A percentile compares a stretch with the other conserved stretches of the same genome.
Conservation (phyloP, 2,329 filamentous ascomycete genomes). For the Chrysoporthe puriensis region DNA sequence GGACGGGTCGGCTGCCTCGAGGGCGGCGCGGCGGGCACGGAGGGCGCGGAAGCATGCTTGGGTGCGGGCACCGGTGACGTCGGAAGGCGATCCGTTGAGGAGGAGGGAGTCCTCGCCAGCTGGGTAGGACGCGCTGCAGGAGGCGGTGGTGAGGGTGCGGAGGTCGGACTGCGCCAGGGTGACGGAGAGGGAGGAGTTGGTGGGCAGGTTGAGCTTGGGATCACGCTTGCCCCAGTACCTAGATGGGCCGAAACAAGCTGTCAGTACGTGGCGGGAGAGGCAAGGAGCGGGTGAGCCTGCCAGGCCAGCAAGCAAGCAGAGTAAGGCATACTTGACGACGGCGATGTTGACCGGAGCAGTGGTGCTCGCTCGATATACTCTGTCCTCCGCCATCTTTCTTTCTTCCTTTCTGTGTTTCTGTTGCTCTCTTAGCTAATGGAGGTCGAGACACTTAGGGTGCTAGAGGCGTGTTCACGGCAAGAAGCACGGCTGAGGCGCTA, state of each 20-base stretch:
- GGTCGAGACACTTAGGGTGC: too few relatives aligned
- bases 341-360: conserved; percentile 98
- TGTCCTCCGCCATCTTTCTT: conserved; percentile 49
- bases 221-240: conserved; percentile 97
- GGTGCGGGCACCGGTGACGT: conserved; percentile 86
- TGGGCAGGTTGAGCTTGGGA: conserved; percentile 89
- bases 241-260: conserved; percentile 12
- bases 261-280: conserved; percentile 30
- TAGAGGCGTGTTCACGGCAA: too few relatives aligned
- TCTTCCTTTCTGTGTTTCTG: too few relatives aligned
- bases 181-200: conserved; percentile 96
- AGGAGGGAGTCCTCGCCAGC: conserved; percentile 68
- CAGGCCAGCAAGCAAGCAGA: conserved; percentile 27
- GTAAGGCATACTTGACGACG: conserved; percentile 77
- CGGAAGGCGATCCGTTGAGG: conserved; percentile 81
- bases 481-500: background rate
- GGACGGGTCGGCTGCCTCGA: conserved; percentile 73
- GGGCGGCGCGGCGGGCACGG: conserved; percentile 71
- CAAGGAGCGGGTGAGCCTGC: conserved; percentile 1
- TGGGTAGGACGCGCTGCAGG: conserved; percentile 74
- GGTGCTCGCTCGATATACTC: conserved; percentile 88
- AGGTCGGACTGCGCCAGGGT: conserved; percentile 94
- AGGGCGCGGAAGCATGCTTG: conserved; percentile 92
- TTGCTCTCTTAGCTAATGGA: too few relatives aligned
- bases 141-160: conserved; percentile 93